Conservation (phyloP, 2,329 filamentous ascomycete genomes). For the Claviceps cyperi region DNA sequence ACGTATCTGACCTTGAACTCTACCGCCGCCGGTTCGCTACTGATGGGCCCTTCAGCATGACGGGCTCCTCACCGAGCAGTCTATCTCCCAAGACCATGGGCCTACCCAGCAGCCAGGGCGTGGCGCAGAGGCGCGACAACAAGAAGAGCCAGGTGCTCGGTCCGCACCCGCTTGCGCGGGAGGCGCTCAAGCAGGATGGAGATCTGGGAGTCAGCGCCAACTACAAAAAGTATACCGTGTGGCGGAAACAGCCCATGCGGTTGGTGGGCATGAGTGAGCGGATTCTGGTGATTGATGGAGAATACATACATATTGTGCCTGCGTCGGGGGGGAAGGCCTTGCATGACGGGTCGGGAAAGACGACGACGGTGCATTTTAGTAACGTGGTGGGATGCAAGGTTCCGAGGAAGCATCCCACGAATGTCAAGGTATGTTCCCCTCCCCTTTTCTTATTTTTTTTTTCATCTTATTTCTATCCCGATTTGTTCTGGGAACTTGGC, state of each 20-base stretch:
- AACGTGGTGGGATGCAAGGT: constrained; percentile 74
- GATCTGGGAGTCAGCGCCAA: constrained; percentile 41
- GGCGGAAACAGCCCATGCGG: constrained; percentile 70
- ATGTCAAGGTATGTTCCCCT: constrained; percentile 50
- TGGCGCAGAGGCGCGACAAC: constrained; percentile 32
- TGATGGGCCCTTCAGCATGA: constrained; percentile 55
- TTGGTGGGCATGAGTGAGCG: constrained; percentile 64
- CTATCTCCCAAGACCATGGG: constrained; percentile 52
- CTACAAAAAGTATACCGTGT: constrained; percentile 67
- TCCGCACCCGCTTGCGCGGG: constrained; percentile 52
- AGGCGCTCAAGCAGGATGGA: constrained; percentile 45
- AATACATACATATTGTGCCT: constrained; percentile 78
- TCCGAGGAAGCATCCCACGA: constrained; percentile 62
- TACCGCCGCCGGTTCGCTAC: constrained; percentile 61
- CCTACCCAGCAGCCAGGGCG: constrained; percentile 28
- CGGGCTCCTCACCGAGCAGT: constrained; percentile 54
- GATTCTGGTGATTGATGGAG: constrained; percentile 65
- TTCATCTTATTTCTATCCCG: background rate
- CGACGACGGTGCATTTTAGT: constrained; percentile 69
- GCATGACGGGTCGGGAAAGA: constrained; percentile 51
- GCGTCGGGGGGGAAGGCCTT: constrained; percentile 50
- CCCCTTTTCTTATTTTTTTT: background rate
- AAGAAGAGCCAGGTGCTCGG: constrained; percentile 38
- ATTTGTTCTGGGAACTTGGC: no score
- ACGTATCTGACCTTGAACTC: constrained; percentile 60